These are phyloP conservation scores for Oropetium thomaeum DNA, from an alignment of 176 grass and related monocot species.

Conservation along the genomic window DNA sequence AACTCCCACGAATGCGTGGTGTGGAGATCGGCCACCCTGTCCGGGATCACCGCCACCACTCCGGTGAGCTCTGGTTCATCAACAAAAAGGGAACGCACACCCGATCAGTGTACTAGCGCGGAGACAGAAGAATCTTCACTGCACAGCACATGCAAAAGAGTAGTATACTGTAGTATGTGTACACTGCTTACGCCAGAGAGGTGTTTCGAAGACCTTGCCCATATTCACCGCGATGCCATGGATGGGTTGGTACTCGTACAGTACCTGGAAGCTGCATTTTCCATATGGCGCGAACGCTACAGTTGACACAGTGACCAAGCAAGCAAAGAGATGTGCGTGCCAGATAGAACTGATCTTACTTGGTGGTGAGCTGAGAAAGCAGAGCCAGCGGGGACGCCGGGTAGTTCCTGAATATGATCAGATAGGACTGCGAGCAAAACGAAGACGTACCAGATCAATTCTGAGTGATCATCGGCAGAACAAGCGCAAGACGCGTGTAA, in stretches of 20 bases:
- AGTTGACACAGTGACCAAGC: background rate
- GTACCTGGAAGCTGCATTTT: constrained; percentile 6
- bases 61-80: constrained; percentile 15
- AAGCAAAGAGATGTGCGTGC: background rate
- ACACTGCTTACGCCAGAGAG: constrained; percentile 11
- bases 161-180: background rate
- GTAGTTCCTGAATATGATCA: constrained; percentile 4
- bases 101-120: background rate
- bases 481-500: too few species aligned
- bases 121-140: background rate
- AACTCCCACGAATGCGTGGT: constrained; percentile 50
- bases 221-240: constrained; percentile 17
- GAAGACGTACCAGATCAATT: background rate
- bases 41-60: constrained; percentile 26
- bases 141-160: too few species aligned
- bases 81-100: background rate
- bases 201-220: background rate
- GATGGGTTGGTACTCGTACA: background rate
- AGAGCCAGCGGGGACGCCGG: background rate
- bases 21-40: background rate
- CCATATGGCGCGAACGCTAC: background rate
- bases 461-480: background rate
- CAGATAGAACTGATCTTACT: background rate
- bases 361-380: background rate
- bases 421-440: background rate